Evolutionary conservation across 2,329 filamentous ascomycete species (phyloP).

Genomic region (Aschersonia sp.): DNA sequence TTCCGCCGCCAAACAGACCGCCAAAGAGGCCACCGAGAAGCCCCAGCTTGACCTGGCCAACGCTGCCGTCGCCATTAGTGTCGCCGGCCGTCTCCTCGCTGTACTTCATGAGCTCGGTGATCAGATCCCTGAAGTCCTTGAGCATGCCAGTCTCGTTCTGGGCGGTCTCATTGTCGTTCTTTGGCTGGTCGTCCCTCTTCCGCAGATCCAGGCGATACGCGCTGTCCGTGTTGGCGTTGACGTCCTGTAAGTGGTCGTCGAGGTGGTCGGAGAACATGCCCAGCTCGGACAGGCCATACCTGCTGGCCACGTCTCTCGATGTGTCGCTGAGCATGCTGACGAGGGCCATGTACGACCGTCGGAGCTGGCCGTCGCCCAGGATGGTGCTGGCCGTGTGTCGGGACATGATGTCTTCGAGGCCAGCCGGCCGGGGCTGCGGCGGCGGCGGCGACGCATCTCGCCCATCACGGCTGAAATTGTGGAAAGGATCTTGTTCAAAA

Average conservation of each 20-base stretch:
- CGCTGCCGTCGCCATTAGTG: neutral
- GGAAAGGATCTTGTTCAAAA: neutral
- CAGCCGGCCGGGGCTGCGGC: neutral
- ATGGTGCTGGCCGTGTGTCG: neutral
- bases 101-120: neutral
- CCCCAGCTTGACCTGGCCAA: neutral
- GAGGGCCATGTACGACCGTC: slow-evolving; percentile 6
- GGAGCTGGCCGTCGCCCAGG: slow-evolving; percentile 2
- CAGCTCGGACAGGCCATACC: slow-evolving; percentile 5
- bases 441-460: neutral
- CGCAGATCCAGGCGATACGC: slow-evolving; percentile 2
- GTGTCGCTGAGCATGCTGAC: slow-evolving; percentile 6
- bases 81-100: neutral
- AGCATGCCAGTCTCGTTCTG: neutral
- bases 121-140: neutral
- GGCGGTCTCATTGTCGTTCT: neutral
- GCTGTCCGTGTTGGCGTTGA: slow-evolving; percentile 5
- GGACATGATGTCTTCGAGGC: neutral
- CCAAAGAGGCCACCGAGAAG: neutral
- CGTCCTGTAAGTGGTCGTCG: slow-evolving; percentile 3
- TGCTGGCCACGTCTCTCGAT: slow-evolving; percentile 3
- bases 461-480: neutral
- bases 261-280: slow-evolving; percentile 4
- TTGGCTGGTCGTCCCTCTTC: neutral
- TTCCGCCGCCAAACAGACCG: neutral